Evolutionary conservation across 139 green algal genomes (phyloP), one percentile per base, ranked within the genome.

Genomic region (Parachlorella kessleri): DNA sequence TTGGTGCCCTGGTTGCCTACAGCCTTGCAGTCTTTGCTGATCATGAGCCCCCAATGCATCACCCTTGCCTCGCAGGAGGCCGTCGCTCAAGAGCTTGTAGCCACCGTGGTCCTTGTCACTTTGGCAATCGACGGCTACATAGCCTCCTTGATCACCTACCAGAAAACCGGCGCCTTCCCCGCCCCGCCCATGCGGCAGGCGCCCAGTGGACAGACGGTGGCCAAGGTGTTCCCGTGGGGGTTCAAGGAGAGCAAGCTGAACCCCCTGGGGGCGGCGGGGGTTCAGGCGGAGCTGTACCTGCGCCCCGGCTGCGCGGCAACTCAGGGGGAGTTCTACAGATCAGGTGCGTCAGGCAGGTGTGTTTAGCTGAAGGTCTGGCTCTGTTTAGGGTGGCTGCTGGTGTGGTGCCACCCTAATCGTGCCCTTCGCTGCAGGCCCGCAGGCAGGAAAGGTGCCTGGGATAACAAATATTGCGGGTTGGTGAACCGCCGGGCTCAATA

Each of bases 311-410:
- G 63, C 39, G 39, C 41, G 0, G 64, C 70, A 3, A 73, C 39
- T 5, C 75, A 80, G 75, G 75, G 75, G 2, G 63, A 67, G 26
- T 80, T 80, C 41, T 80, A 80, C 40, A 32, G 64, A 0, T 24
- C 73, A 40, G 59, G 59, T 2, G 59, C 73, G 18, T 30, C n/a
- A 38, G 73, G 73, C 73, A 78, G n/a, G n/a, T n/a, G n/a, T n/a
- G n/a, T n/a, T n/a, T n/a, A 70, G 73, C 55, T 78, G 55, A 59
- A 55, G 3, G 55, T 48, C 6, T 64, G 72, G 74, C 63, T 80
- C 14, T 63, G 75, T 9, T 39, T 64, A 73, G 74, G 74, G 72
- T 37, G 6, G 73, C 1, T n/a, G n/a, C n/a, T n/a, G n/a, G n/a
- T n/a, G n/a, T n/a, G n/a, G n/a, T n/a, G n/a, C n/a, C n/a, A n/a